A percentile compares a stretch with the other conserved stretches of the same genome.
phyloP scores from a whole-genome alignment of 495 filamentous ascomycete genomes.

The Daldinia bambusicola region DNA sequence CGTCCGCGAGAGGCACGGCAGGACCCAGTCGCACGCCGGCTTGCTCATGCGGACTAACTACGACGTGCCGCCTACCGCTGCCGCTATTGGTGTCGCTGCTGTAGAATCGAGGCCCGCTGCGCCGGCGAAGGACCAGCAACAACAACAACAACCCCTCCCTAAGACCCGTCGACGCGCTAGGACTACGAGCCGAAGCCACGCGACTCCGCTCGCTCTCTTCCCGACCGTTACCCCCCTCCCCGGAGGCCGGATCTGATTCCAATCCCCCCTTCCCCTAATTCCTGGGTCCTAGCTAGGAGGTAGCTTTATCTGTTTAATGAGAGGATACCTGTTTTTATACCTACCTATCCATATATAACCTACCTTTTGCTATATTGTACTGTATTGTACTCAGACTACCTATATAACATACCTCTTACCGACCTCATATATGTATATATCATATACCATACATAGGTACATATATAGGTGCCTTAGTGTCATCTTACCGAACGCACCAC shows the following conservation, averaged over 20 bases:
- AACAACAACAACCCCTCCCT: background rate
- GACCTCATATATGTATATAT: too few relatives aligned
- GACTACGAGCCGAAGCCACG: constrained; percentile 47
- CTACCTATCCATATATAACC: too few relatives aligned
- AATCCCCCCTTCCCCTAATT: too few relatives aligned
- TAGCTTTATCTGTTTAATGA: too few relatives aligned
- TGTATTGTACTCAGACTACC: constrained; percentile 8
- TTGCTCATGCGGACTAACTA: constrained; percentile 33
- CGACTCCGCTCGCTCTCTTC: constrained; percentile 46
- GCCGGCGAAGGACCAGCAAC: constrained; percentile 19
- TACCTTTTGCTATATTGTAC: too few relatives aligned
- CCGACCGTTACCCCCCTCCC: constrained; percentile 22
- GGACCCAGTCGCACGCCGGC: constrained; percentile 44
- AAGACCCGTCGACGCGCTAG: constrained; percentile 46
- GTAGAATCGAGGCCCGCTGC: constrained; percentile 10
- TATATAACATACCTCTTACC: background rate
- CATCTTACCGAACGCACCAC: background rate
- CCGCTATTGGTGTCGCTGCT: too few relatives aligned
- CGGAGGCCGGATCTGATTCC: constrained; percentile 25
- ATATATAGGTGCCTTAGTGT: background rate
- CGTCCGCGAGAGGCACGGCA: constrained; percentile 35
- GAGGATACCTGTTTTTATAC: constrained; percentile 3
- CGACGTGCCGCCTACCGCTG: constrained; percentile 20
- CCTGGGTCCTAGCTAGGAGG: too few relatives aligned
- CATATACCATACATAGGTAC: background rate